phyloP scores from a whole-genome alignment of 2,329 filamentous ascomycete genomes.

The Purpureocillium takamizusanense region DNA sequence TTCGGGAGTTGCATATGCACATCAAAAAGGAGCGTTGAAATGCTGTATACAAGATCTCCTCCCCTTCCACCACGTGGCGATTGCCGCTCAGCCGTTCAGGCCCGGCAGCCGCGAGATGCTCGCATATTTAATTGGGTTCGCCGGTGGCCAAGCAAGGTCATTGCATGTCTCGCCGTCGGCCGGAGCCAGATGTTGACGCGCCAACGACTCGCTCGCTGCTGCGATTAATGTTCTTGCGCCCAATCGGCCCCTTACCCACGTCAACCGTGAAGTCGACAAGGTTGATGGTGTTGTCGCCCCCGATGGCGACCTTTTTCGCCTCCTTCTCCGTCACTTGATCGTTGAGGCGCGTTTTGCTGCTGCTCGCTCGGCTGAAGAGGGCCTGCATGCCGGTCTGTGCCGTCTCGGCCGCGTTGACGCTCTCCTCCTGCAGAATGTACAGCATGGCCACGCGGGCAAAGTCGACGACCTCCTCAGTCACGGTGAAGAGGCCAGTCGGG shows the following conservation, averaged over 20 bases:
- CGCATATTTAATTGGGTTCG: no score
- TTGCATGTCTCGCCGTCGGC: no score
- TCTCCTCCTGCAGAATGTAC: conserved; percentile 49
- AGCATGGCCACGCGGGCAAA: conserved; percentile 56
- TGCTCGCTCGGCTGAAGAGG: conserved; percentile 38
- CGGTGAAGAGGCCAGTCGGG: conserved; percentile 25
- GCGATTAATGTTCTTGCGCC: conserved; percentile 14
- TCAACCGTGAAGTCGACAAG: conserved; percentile 38
- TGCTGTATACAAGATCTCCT: conserved; percentile 17
- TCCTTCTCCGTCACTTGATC: conserved; percentile 26
- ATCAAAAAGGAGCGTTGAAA: conserved; percentile 9
- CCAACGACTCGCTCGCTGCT: background rate
- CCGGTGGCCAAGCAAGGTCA: no score
- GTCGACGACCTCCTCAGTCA: conserved; percentile 49
- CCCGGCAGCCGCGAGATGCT: no score
- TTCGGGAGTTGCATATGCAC: conserved; percentile 18
- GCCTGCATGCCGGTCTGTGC: conserved; percentile 46
- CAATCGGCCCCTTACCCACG: conserved; percentile 19
- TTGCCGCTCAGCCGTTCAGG: conserved; percentile 1
- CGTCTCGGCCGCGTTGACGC: conserved; percentile 37
- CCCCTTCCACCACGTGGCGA: conserved; percentile 7
- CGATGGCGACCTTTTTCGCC: conserved; percentile 32
- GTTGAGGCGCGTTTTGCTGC: conserved; percentile 15
- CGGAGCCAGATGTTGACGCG: no score
- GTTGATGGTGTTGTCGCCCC: conserved; percentile 37